A percentile compares a stretch with the other conserved stretches of the same genome.
These are phyloP conservation scores for Russula virescens DNA, from an alignment of 768 basidiomycete species.

Conservation along the genomic window DNA sequence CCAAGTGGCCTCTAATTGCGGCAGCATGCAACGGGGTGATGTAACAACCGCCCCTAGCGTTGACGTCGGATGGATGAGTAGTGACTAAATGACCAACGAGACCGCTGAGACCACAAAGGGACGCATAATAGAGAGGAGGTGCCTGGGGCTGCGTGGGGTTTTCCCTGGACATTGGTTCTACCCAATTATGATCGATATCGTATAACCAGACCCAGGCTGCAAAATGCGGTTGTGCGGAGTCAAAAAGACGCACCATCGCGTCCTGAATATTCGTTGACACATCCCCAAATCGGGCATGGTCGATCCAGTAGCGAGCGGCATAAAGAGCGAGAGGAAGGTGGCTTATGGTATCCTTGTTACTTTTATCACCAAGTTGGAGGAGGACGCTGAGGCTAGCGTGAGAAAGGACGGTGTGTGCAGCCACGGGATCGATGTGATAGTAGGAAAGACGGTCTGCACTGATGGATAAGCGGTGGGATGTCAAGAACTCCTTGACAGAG, in stretches of 20 bases:
- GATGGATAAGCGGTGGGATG: neutral
- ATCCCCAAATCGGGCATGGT: neutral
- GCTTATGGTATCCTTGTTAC: neutral
- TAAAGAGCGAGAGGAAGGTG: neutral
- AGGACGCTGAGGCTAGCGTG: neutral
- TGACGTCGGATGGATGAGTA: neutral
- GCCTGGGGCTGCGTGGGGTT: neutral
- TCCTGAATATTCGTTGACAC: neutral
- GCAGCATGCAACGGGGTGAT: neutral
- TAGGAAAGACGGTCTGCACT: neutral
- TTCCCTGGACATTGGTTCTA: neutral
- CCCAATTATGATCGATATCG: conserved; percentile 1
- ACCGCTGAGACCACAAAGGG: neutral
- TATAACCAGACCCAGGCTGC: conserved; percentile 2
- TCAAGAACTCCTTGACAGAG: conserved; percentile 14
- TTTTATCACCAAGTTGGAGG: neutral
- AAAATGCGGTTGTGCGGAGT: neutral
- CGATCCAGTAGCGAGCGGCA: conserved; percentile 7
- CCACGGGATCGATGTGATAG: neutral
- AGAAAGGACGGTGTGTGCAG: neutral
- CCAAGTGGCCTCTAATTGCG: neutral
- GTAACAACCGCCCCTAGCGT: neutral
- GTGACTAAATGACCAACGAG: neutral
- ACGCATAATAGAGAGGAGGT: neutral
- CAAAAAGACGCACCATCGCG: neutral